These are phyloP conservation scores for Gardenia jasminoides DNA, from an alignment of 257 asterid species.

Conservation along the genomic window DNA sequence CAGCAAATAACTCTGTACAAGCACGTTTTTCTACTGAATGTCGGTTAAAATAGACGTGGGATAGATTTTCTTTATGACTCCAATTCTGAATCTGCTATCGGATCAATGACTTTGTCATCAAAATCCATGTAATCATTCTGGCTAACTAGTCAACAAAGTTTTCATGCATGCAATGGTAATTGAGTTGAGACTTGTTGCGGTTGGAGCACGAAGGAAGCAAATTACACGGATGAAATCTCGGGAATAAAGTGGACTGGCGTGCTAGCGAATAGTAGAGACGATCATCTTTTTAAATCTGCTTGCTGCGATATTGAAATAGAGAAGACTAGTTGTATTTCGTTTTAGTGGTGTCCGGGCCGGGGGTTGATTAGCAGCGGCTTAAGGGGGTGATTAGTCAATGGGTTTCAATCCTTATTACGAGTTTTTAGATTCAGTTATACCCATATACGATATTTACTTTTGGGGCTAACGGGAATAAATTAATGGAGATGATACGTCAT, in stretches of 20 bases:
- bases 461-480: too few relatives aligned
- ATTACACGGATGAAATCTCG: constrained; percentile 19
- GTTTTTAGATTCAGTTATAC: too few relatives aligned
- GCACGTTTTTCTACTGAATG: neutral
- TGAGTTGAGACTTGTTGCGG: neutral
- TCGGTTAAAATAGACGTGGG: neutral
- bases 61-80: too few relatives aligned
- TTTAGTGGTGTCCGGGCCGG: too few relatives aligned
- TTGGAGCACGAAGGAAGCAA: neutral
- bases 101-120: neutral
- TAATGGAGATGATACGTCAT: too few relatives aligned
- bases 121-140: neutral
- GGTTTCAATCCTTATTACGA: too few relatives aligned
- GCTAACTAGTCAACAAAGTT: neutral
- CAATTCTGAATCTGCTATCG: neutral
- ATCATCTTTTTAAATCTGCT: too few relatives aligned
- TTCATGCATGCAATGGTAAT: neutral
- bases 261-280: neutral
- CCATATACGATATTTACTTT: too few relatives aligned
- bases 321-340: too few relatives aligned
- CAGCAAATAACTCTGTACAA: neutral
- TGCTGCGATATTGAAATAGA: too few relatives aligned
- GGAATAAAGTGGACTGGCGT: neutral
- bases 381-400: too few relatives aligned
- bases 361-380: too few relatives aligned